Percentiles rank a stretch among this genome's conserved stretches.
Evolutionary conservation across 768 basidiomycete species (phyloP).

Genomic region (Suillus variegatus): DNA sequence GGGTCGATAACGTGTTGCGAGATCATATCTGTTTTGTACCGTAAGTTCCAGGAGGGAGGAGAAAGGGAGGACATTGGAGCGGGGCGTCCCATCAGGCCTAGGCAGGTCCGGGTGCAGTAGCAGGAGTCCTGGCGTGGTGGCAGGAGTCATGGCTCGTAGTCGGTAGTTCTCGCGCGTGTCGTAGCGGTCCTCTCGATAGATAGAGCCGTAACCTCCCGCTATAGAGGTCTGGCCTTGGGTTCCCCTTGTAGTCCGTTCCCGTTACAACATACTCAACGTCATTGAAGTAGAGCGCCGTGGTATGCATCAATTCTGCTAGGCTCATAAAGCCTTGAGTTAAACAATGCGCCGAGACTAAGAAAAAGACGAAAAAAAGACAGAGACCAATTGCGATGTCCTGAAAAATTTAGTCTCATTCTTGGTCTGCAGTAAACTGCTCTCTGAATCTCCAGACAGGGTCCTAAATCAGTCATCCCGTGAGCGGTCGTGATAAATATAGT

Average conservation of each 20-base stretch:
- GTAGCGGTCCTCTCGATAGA: too few species aligned
- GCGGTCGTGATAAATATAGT: not conserved
- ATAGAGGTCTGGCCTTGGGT: too few species aligned
- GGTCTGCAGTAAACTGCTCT: too few species aligned
- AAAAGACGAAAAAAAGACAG: not conserved
- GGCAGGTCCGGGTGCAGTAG: too few species aligned
- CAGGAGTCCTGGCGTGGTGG: too few species aligned
- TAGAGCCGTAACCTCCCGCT: too few species aligned
- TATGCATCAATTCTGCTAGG: not conserved
- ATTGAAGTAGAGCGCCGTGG: not conserved
- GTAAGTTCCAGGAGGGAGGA: not conserved
- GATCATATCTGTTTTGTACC: not conserved
- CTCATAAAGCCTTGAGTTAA: not conserved
- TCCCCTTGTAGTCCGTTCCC: too few species aligned
- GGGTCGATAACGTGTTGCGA: not conserved
- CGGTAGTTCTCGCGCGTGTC: too few species aligned
- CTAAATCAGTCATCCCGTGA: not conserved
- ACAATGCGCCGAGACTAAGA: not conserved
- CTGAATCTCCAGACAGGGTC: not conserved
- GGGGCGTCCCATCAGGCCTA: too few species aligned
- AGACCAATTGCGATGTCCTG: not conserved
- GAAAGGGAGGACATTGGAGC: not conserved
- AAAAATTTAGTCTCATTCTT: not conserved
- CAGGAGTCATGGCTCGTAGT: too few species aligned
- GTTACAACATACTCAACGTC: not conserved